Evolutionary conservation across 73 alveolate genomes (phyloP).

Genomic region (Blepharisma stoltei): DNA sequence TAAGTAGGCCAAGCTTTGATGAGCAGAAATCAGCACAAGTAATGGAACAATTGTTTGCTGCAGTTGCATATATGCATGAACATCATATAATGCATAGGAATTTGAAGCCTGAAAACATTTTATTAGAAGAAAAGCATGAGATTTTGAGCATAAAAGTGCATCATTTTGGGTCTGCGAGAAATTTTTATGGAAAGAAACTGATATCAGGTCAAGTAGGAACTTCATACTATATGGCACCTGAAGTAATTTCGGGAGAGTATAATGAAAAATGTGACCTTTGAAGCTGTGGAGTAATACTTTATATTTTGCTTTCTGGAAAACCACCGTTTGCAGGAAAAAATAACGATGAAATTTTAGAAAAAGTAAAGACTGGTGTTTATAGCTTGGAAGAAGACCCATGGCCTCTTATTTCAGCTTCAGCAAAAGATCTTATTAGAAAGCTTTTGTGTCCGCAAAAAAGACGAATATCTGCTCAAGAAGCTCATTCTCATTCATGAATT

Average conservation of each 20-base stretch:
- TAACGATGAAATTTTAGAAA: no score
- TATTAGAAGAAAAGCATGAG: constrained; percentile 39
- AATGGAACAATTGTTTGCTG: constrained; percentile 45
- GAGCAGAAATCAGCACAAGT: constrained; percentile 61
- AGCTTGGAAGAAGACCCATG: constrained; percentile 29
- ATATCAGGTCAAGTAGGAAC: constrained; percentile 60
- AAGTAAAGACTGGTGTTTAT: constrained; percentile 57
- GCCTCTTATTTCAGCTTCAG: constrained; percentile 22
- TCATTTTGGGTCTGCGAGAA: constrained; percentile 68
- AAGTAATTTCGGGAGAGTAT: constrained; percentile 41
- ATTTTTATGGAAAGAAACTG: constrained; percentile 47
- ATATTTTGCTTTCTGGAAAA: constrained; percentile 62
- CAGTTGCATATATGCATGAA: constrained; percentile 53
- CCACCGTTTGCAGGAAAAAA: constrained; percentile 69
- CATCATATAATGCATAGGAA: constrained; percentile 57
- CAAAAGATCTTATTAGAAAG: constrained; percentile 25
- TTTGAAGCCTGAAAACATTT: constrained; percentile 59
- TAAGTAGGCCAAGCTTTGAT: constrained; percentile 28
- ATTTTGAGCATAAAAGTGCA: constrained; percentile 36
- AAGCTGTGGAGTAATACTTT: constrained; percentile 66
- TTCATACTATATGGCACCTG: constrained; percentile 72
- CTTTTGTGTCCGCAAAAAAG: constrained; percentile 28
- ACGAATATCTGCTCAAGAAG: constrained; percentile 25
- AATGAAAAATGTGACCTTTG: constrained; percentile 68
- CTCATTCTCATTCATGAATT: no score